Evolutionary conservation across 306 rosid species (phyloP), one percentile per base, ranked within the genome.

Genomic region (Comarum palustre): DNA sequence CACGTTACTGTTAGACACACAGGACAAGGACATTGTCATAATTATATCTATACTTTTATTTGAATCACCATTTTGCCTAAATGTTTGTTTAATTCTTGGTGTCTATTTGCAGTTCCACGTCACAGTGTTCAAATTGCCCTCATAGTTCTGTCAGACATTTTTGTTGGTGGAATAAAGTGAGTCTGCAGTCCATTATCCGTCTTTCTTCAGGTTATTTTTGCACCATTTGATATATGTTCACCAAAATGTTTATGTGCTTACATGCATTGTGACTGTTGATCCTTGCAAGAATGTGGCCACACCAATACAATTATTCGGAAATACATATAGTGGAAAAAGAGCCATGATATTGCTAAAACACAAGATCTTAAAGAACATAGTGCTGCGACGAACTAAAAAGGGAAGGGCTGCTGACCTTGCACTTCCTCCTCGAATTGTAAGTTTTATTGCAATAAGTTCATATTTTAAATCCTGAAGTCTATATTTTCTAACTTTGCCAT

Each of bases 121-220:
- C 77, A 39, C 75, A 85, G 68, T 94, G 98, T 83, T 42, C 88
- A 13, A 66, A 75, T 75, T 94, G 97, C 83, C 74, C 66, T 42
- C 98, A 94, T 79, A 88, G 82, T 75, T 83, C 96, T 43, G 87
- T 85, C 70, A 84, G 97, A 50, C 98, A 94, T 79, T 94, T 91
- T 79, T 89, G 97, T 77, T 94, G 98, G 98, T 94, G 98, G 97
- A 91, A 94, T 72, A 94, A 88, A 77, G 98, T 91, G 81, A 83
- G 89, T 85, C 72, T 77, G 75, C 76, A 82, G 27, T 75, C 57
- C 62, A 20, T 16, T 71, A n/a, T 62, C 24, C 61, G 59, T 51
- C 39, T 46, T 39, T 82, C 62, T 52, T 52, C 55, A 68, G 60
- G 43, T 72, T 27, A 45, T 27, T 39, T 38, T 38, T 74, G 36